Conservation (phyloP, 306 rosid genomes). For the Fragaria ananassa region DNA sequence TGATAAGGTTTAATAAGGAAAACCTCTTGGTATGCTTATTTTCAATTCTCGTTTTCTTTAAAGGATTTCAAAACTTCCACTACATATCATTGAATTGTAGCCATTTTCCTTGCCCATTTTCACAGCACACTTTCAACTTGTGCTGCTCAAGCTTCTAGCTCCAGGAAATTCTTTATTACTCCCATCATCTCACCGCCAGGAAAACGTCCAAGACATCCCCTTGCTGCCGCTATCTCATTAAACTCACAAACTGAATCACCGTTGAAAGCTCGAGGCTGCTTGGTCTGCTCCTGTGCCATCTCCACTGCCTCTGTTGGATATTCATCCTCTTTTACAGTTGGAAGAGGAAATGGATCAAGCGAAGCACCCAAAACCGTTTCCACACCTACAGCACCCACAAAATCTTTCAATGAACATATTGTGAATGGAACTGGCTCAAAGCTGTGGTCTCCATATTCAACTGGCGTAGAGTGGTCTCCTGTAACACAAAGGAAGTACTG, state of each 20-base stretch:
- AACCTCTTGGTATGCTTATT: not conserved
- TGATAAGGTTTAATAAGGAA: not conserved
- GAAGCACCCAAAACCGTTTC: constrained; percentile 52
- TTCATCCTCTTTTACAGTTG: constrained; percentile 50
- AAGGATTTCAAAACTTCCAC: constrained; percentile 14
- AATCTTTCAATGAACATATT: constrained; percentile 68
- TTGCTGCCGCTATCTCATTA: constrained; percentile 70
- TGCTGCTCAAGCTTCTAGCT: constrained; percentile 36
- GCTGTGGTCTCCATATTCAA: constrained; percentile 98
- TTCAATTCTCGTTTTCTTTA: not conserved
- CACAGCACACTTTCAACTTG: constrained; percentile 12
- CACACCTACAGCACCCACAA: constrained; percentile 52
- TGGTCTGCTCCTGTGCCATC: constrained; percentile 33
- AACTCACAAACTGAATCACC: constrained; percentile 77
- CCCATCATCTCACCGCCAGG: constrained; percentile 99
- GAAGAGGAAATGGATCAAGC: constrained; percentile 80
- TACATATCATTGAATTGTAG: not conserved
- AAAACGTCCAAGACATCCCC: constrained; percentile 88
- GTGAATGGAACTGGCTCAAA: constrained; percentile 89
- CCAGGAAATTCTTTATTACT: constrained; percentile 57
- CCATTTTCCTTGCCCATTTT: constrained; percentile 6
- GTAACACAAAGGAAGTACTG: constrained; percentile 74
- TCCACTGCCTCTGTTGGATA: constrained; percentile 35
- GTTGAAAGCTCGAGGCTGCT: constrained; percentile 34
- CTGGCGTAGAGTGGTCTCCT: constrained; percentile 95